Evolutionary conservation across 257 asterid species (phyloP), one percentile per base, ranked within the genome.

Genomic region (Prunella vulgaris): DNA sequence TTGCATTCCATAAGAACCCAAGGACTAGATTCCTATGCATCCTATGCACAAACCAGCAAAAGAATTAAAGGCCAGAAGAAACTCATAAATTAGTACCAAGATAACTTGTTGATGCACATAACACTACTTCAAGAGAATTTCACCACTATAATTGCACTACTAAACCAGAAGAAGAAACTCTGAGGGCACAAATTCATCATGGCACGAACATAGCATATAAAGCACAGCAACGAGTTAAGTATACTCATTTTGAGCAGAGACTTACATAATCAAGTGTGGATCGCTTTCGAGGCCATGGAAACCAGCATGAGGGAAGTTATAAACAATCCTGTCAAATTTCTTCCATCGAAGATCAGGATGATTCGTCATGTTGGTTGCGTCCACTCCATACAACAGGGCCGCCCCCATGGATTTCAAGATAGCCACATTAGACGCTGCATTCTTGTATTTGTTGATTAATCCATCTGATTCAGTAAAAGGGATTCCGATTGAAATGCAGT

Each of bases 241-340:
- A 18, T 49, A 49, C 57, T 49, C 25, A 18, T 17, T 49, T 49
- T 7, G 20, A 46, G 5, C 15, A n/a, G 53, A n/a, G 12, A 40
- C 83, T 52, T 71, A 88, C 93, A 0, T 20, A 5, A 85, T 77
- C 17, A 82, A 12, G 5, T 1, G 14, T 12, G 24, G 48, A 18
- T 32, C 30, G 17, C 66, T 81, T 75, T 89, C 94, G 61, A 32
- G 78, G 60, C 82, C 82, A 21, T 12, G 33, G 68, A 87, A 89
- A 60, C 96, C 94, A 18, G 88, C 94, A 74, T 89, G 96, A 30
- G 96, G 96, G 24, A 89, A 89, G 76, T 89, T 89, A 52, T 60
- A 89, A 32, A 89, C 73, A 46, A 89, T 89, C 22, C 88, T 72
- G 58, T 85, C 77, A 51, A 89, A 89, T 40, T 81, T 87, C 64